A percentile compares a stretch with the other conserved stretches of the same genome.
phyloP scores from a whole-genome alignment of 345 rosid species.

The Boechera divaricarpa region DNA sequence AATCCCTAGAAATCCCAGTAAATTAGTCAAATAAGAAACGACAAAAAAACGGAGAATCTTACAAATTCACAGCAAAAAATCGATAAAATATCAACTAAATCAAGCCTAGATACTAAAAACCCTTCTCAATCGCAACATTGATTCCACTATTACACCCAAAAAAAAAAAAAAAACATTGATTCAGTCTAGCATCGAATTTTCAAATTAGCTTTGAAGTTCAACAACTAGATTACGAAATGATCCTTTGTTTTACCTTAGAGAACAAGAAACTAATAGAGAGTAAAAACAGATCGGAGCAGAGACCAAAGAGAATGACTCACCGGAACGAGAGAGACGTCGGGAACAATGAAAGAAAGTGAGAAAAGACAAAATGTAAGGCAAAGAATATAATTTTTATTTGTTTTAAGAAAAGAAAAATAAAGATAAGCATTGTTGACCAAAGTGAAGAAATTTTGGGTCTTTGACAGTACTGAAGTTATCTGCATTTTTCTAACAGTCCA shows the following conservation, averaged over 20 bases:
- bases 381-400: neutral
- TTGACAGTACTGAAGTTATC: neutral
- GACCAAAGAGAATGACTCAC: conserved; percentile 10
- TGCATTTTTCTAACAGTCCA: no score
- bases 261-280: neutral
- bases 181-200: neutral
- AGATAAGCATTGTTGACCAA: neutral
- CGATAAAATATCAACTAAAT: conserved; percentile 13
- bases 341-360: conserved; percentile 15
- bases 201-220: neutral
- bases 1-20: conserved; percentile 29
- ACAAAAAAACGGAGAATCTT: neutral
- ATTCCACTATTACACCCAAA: neutral
- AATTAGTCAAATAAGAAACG: conserved; percentile 3
- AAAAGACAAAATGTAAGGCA: neutral
- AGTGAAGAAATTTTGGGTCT: neutral
- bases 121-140: neutral
- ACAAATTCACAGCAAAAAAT: neutral
- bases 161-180: neutral
- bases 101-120: neutral
- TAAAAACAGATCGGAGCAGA: conserved; percentile 1
- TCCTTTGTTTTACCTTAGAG: neutral
- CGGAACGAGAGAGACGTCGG: conserved; percentile 19
- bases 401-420: neutral
- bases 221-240: neutral